Percentiles rank a stretch among this genome's conserved stretches.
phyloP scores from a whole-genome alignment of 1,139 yeast genomes.

The Pichia sp. region DNA sequence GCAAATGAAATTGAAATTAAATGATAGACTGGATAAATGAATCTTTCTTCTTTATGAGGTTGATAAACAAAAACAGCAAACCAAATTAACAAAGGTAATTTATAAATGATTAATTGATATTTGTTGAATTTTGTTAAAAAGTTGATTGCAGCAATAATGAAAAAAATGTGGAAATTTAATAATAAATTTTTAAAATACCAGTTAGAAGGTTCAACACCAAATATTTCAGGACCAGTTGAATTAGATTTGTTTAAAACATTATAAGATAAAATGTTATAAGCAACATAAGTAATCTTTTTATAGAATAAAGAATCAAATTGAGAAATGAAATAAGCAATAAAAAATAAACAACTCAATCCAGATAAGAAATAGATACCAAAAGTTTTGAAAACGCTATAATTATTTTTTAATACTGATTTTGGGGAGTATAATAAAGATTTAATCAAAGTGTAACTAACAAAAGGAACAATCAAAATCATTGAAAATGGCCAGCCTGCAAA shows the following conservation, averaged over 20 bases:
- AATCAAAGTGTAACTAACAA: slow-evolving; percentile 36
- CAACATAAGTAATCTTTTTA: slow-evolving; percentile 59
- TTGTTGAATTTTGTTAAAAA: slow-evolving; percentile 10
- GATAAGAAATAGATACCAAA: slow-evolving; percentile 19
- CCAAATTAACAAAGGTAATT: slow-evolving; percentile 58
- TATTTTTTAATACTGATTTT: slow-evolving; percentile 15
- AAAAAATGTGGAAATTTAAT: slow-evolving; percentile 63
- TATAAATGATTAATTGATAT: slow-evolving; percentile 25
- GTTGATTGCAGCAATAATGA: slow-evolving; percentile 38
- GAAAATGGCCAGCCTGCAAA: slow-evolving; percentile 91
- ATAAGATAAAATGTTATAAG: slow-evolving; percentile 75
- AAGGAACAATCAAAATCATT: slow-evolving; percentile 57
- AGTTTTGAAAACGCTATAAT: slow-evolving; percentile 13
- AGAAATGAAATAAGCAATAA: slow-evolving; percentile 34
- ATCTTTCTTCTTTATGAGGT: slow-evolving; percentile 93
- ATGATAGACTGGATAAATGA: slow-evolving; percentile 79
- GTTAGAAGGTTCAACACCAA: slow-evolving; percentile 79
- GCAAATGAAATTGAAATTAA: slow-evolving; percentile 62
- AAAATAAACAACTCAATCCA: slow-evolving; percentile 31
- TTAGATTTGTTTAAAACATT: slow-evolving; percentile 72
- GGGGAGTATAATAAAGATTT: slow-evolving; percentile 10
- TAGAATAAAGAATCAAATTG: slow-evolving; percentile 63
- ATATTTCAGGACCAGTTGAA: slow-evolving; percentile 78
- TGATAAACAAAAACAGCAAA: slow-evolving; percentile 57
- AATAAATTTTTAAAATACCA: slow-evolving; percentile 67